phyloP scores from a whole-genome alignment of 495 filamentous ascomycete genomes.

The Gamarada debralockiae region DNA sequence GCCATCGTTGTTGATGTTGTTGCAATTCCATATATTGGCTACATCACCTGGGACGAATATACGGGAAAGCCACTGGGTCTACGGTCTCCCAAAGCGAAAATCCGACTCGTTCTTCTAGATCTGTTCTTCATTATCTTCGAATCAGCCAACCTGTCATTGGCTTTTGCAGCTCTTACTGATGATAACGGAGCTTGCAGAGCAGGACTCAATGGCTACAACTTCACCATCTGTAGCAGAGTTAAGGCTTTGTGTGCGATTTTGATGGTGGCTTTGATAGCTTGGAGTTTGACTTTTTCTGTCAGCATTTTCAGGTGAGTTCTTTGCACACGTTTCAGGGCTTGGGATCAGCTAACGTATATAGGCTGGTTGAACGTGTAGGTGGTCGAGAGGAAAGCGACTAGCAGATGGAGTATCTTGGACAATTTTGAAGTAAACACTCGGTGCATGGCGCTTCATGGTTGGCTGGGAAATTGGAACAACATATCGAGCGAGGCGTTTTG shows the following conservation, averaged over 20 bases:
- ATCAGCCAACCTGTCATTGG: slow-evolving; percentile 83
- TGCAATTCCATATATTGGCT: slow-evolving; percentile 83
- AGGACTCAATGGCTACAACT: slow-evolving; percentile 33
- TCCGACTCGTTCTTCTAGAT: slow-evolving; percentile 83
- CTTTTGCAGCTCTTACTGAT: slow-evolving; percentile 79
- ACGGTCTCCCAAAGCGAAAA: slow-evolving; percentile 75
- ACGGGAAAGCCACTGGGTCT: slow-evolving; percentile 88
- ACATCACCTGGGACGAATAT: slow-evolving; percentile 96
- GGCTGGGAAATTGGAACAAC: background rate
- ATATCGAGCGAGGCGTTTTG: background rate
- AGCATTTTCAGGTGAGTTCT: slow-evolving; percentile 71
- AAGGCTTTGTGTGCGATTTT: slow-evolving; percentile 77
- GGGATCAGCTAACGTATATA: slow-evolving; percentile 23
- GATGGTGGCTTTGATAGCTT: slow-evolving; percentile 78
- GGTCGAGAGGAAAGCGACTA: slow-evolving; percentile 41
- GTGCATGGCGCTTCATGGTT: background rate
- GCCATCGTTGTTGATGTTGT: slow-evolving; percentile 87
- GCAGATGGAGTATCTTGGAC: background rate
- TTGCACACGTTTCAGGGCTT: slow-evolving; percentile 3
- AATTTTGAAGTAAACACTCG: background rate
- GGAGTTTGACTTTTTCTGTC: slow-evolving; percentile 85
- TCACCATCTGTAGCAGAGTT: slow-evolving; percentile 61
- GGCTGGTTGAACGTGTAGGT: slow-evolving; percentile 68
- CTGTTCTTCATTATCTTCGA: slow-evolving; percentile 96
- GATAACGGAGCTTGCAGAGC: slow-evolving; percentile 57